Base-by-base conservation (phyloP, 2,329 filamentous ascomycete genomes). In the Claviceps capensis region DNA sequence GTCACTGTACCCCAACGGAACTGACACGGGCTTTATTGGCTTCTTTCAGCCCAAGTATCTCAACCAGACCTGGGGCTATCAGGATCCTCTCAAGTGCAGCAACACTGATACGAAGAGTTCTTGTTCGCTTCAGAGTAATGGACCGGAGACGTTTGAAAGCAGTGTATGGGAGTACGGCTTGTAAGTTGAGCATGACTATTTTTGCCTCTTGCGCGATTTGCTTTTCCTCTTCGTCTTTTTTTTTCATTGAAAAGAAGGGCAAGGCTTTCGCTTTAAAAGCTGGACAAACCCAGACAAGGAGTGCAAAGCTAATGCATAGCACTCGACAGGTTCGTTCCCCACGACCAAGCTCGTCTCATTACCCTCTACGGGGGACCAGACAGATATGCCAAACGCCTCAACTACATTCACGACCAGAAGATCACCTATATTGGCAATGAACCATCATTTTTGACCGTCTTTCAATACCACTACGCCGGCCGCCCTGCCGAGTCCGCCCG, bases 161-260 rank as follows among this genome's bases (percentile, higher is more conserved):
- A 82, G 78, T 54, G 70, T 78, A 1, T 89, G 85, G 85, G 77
- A 87, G 52, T 88, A 88, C 61, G 79, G 78, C 16, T 88, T 86
- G 74, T 79, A 60, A 57, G 74, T 68, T 37, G 2, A 13, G 19
- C 42, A 8, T 26, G 5, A 11, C 9, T 14, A 5, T 43, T 22
- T 17, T 3, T 46, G 3, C 34, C 9, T 11, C 30, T 34, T 34
- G 3, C 11, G 30, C 9, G 30, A 34, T 30, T 30, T 30, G 2
- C 7, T 17, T 34, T 17, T 17, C 30, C 1, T 46, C 9, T 17
- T 17, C 6, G 9, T 46, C 16, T 26, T 16, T 14, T n/a, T n/a
- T 23, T 23, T 14, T 26, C 4, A 1, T 30, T 30, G 5, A 5
- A 23, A 26, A 44, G 3, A 34, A 34, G 9, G 9, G 11, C 30